Conservation (phyloP, 108 stramenopile species). For the Pseudonitzschia delicatissima region DNA sequence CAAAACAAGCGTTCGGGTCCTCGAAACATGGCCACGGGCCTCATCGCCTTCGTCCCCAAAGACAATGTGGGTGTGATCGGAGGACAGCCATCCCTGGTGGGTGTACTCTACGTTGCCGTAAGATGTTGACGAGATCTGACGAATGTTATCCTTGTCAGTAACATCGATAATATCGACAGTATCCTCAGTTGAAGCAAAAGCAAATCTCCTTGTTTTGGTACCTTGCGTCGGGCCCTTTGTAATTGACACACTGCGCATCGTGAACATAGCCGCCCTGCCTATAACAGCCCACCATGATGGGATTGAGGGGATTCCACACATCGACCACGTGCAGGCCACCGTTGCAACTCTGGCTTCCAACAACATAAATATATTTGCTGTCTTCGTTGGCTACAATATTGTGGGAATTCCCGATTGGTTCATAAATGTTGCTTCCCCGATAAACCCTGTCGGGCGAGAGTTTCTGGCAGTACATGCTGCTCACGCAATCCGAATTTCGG, state of each 20-base stretch:
- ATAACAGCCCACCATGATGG: conserved; percentile 18
- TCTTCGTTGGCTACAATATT: conserved; percentile 35
- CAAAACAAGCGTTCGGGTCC: background rate
- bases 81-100: conserved; percentile 45
- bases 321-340: conserved; percentile 32
- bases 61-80: conserved; percentile 29
- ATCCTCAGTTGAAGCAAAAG: conserved; percentile 25
- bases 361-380: conserved; percentile 7
- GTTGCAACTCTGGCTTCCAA: conserved; percentile 12
- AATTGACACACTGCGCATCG: conserved; percentile 36
- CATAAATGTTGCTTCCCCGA: background rate
- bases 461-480: background rate
- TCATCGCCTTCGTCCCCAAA: conserved; percentile 38
- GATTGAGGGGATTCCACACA: conserved; percentile 16
- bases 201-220: conserved; percentile 28
- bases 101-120: conserved; percentile 23
- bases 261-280: conserved; percentile 26
- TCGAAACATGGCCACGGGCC: background rate
- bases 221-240: conserved; percentile 27
- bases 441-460: background rate
- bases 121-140: background rate
- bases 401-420: conserved; percentile 17
- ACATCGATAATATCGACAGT: conserved; percentile 32
- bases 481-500: background rate
- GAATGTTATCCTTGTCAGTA: conserved; percentile 1